phyloP scores from a whole-genome alignment of 441 rosid species.

The Kokia cookei region DNA sequence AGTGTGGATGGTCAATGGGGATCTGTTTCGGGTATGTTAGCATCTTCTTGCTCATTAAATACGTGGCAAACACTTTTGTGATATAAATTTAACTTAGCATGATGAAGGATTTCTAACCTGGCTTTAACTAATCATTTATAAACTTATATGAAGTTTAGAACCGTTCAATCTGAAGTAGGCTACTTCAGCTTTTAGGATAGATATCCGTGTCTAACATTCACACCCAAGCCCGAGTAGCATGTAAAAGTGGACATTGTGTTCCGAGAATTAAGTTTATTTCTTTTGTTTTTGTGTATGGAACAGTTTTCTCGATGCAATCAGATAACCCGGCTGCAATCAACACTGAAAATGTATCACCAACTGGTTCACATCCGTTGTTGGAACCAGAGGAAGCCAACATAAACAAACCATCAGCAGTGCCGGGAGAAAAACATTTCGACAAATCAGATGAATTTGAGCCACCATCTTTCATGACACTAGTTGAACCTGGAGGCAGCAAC shows the following conservation, averaged over 20 bases:
- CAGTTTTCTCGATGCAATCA: conserved; percentile 60
- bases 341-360: conserved; percentile 26
- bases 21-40: conserved; percentile 51
- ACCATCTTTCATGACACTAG: conserved; percentile 63
- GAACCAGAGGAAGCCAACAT: conserved; percentile 21
- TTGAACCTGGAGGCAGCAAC: conserved; percentile 28
- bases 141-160: neutral
- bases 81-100: neutral
- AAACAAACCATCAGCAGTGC: conserved; percentile 16
- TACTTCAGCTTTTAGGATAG: neutral
- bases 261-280: neutral
- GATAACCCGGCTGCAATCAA: conserved; percentile 33
- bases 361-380: conserved; percentile 17
- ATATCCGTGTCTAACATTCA: neutral
- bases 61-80: neutral
- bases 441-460: conserved; percentile 43
- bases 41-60: neutral
- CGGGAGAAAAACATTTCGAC: conserved; percentile 13
- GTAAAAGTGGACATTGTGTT: neutral
- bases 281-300: conserved; percentile 12
- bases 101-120: neutral
- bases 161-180: neutral
- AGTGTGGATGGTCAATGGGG: conserved; percentile 70
- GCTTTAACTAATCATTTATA: neutral
- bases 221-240: neutral